Evolutionary conservation across 2,329 filamentous ascomycete genomes (phyloP).

Genomic region (Alternaria metachromatica): DNA sequence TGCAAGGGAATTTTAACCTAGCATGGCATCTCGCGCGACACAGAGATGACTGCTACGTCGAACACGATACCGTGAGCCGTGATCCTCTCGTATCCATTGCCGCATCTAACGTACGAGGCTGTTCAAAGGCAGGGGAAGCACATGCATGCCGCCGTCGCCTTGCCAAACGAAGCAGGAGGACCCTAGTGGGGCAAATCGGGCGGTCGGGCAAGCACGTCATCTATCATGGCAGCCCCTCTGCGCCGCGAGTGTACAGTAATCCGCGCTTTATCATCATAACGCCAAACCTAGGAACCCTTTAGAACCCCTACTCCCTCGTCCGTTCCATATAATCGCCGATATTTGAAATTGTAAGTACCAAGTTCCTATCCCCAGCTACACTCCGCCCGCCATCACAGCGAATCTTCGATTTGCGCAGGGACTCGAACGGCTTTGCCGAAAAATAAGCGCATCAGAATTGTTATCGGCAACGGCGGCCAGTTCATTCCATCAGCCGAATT

Average conservation of each 20-base stretch:
- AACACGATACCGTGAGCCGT: neutral
- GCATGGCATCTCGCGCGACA: neutral
- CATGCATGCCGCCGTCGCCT: neutral
- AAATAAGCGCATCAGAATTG: conserved; percentile 35
- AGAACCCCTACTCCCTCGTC: conserved; percentile 10
- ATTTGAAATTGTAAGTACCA: conserved; percentile 36
- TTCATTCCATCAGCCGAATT: conserved; percentile 41
- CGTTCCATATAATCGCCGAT: conserved; percentile 23
- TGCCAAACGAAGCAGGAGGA: conserved; percentile 16
- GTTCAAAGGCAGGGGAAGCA: neutral
- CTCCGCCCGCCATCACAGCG: conserved; percentile 9
- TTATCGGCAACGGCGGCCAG: conserved; percentile 42
- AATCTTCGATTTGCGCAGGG: conserved; percentile 28
- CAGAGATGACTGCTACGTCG: neutral
- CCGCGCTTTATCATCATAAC: conserved; percentile 33
- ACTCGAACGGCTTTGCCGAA: conserved; percentile 40
- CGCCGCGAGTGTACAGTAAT: conserved; percentile 22
- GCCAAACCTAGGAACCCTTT: conserved; percentile 12
- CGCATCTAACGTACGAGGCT: neutral
- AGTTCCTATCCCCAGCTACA: neutral
- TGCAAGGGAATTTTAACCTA: neutral
- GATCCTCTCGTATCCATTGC: neutral
- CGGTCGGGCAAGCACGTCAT: conserved; percentile 34
- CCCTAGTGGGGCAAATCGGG: conserved; percentile 22
- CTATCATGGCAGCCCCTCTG: conserved; percentile 21